phyloP scores from a whole-genome alignment of 2,329 filamentous ascomycete species.

The Fusarium denticulatum region DNA sequence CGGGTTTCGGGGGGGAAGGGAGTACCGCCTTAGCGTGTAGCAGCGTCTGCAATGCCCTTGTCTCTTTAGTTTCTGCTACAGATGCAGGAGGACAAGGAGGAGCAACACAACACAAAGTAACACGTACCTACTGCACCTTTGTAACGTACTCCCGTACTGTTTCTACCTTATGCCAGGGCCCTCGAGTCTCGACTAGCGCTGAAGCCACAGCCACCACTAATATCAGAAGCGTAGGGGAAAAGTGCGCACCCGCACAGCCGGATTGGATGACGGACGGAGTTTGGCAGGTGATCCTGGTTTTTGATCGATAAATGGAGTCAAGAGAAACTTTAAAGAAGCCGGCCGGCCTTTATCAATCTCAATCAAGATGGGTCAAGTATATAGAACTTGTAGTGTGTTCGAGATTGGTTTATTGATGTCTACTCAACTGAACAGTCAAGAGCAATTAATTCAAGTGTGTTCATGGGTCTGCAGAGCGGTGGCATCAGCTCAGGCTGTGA shows the following conservation, averaged over 20 bases:
- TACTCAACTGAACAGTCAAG: conserved; percentile 2
- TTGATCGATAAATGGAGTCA: conserved; percentile 4
- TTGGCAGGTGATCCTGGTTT: conserved; percentile 20
- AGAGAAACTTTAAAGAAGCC: not conserved
- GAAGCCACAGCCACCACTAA: conserved; percentile 19
- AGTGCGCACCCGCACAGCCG: not conserved
- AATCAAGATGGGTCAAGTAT: conserved; percentile 9
- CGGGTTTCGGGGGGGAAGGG: conserved; percentile 34
- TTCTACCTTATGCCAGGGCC: conserved; percentile 1
- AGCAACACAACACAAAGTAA: not conserved
- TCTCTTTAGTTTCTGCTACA: not conserved
- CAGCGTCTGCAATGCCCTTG: conserved; percentile 26
- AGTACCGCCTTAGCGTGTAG: conserved; percentile 25
- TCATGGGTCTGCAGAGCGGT: not conserved
- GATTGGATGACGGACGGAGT: conserved; percentile 1
- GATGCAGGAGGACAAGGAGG: not conserved
- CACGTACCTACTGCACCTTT: not conserved
- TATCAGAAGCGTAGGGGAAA: not conserved
- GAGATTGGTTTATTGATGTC: conserved; percentile 30
- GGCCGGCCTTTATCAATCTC: not conserved
- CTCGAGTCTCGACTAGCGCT: conserved; percentile 22
- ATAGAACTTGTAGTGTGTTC: conserved; percentile 15
- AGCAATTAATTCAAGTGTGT: not conserved
- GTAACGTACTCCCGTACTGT: not conserved
- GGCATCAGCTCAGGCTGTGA: conserved; percentile 21